These are phyloP conservation scores for Diaporthe citri DNA, from an alignment of 2,329 filamentous ascomycete genomes.

Conservation along the genomic window DNA sequence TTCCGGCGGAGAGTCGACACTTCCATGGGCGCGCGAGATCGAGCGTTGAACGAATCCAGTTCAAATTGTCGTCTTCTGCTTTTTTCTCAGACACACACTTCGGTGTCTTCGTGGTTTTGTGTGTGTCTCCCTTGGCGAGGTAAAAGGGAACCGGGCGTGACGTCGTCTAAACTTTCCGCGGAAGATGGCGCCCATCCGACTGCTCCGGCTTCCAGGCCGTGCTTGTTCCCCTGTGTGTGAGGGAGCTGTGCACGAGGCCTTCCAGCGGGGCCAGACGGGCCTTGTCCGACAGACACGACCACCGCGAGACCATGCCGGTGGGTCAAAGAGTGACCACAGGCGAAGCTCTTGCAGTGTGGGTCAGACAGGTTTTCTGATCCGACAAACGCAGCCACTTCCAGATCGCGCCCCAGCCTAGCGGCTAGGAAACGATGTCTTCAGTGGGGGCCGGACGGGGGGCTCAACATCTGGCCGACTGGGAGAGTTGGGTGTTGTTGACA, in stretches of 20 bases:
- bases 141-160: conserved; percentile 13
- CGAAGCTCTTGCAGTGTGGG: conserved; percentile 18
- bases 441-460: conserved; percentile 35
- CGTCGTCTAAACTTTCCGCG: conserved; percentile 28
- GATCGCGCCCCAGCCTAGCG: background rate
- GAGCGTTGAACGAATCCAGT: background rate
- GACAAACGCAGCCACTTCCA: conserved; percentile 36
- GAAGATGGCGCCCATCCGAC: conserved; percentile 11
- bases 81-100: background rate
- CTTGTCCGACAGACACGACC: conserved; percentile 30
- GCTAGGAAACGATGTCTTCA: background rate
- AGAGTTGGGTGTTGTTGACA: background rate
- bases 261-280: conserved; percentile 33
- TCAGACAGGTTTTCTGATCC: conserved; percentile 28
- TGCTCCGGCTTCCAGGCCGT: conserved; percentile 4
- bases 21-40: conserved; percentile 24
- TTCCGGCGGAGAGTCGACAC: conserved; percentile 16
- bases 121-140: background rate
- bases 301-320: background rate
- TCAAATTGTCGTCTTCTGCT: background rate
- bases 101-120: too few species aligned
- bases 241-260: conserved; percentile 3
- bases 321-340: background rate
- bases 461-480: conserved; percentile 34
- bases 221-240: background rate